Evolutionary conservation across 2,329 filamentous ascomycete species (phyloP), one percentile per base, ranked within the genome.

Genomic region (Aspergillaceae sp.): DNA sequence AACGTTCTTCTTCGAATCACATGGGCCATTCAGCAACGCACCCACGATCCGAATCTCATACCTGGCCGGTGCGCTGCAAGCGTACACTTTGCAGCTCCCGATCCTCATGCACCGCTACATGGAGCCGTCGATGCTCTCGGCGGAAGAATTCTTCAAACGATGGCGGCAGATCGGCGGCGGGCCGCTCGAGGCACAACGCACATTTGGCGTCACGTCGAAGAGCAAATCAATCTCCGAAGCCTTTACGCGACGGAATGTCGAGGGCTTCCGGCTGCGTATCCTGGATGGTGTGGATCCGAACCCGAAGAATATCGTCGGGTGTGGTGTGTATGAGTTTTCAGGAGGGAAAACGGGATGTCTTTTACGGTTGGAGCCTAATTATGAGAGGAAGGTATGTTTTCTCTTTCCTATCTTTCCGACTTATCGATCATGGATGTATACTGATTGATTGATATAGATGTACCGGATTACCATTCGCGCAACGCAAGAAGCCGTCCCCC

Each of bases 81-180:
- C 88, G 1, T 74, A 97, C 35, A 98, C 92, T 0, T 73, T 98
- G 36, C 91, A 94, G 65, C 76, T 98, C 4, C 92, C 92, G 0
- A 79, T 98, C 3, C 74, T 87, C 0, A 79, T 91, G 45, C 91
- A 97, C 69, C 95, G 96, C 65, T 98, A 95, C 62, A 96, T 97
- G 89, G 90, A 96, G 52, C 81, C 87, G 0, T 90, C 92, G 0
- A 84, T 92, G 47, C 74, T 98, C 35, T 80, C 80, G 5, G 82
- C 84, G 0, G 92, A 98, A 44, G 92, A 98, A 63, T 98, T 97
- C 70, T 98, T 98, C 79, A 96, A 94, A 75, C 78, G 94, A 43
- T 98, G 92, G 92, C 94, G 95, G 75, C 92, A 98, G 70, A 97
- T 98, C 57, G 92, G 92, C 8, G 88, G 86, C 4, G 80, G 81